Conservation (phyloP, 306 rosid genomes). For the Cucurbita moschata region DNA sequence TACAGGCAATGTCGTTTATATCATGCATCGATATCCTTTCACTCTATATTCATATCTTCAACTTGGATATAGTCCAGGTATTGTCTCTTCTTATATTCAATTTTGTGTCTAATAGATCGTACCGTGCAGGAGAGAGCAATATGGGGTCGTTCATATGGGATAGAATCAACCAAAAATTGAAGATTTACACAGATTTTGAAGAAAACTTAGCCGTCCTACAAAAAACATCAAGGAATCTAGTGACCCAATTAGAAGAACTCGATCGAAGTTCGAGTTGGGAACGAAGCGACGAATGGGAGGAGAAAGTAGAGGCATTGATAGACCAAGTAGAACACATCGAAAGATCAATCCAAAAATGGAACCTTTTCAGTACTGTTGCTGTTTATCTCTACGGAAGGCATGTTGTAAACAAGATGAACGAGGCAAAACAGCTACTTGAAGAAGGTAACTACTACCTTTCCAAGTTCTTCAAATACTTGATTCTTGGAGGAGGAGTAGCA, state of each 20-base stretch:
- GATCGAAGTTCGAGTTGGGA: not conserved
- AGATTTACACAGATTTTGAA: conserved; percentile 8
- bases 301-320: conserved; percentile 8
- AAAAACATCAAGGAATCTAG: conserved; percentile 11
- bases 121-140: not conserved
- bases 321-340: conserved; percentile 8
- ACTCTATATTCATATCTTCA: not conserved
- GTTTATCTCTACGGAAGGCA: conserved; percentile 5
- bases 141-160: conserved; percentile 5
- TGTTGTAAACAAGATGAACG: conserved; percentile 12
- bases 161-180: conserved; percentile 1
- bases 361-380: not conserved
- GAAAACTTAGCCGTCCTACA: conserved; percentile 14
- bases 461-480: conserved; percentile 17
- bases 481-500: conserved; percentile 39
- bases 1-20: not conserved
- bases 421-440: conserved; percentile 19
- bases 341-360: not conserved
- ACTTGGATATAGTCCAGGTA: not conserved
- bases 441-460: conserved; percentile 8
- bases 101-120: no score
- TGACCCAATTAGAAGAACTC: conserved; percentile 8
- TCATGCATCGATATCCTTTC: not conserved
- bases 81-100: not conserved
- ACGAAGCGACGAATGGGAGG: conserved; percentile 18